These are phyloP conservation scores for Termitomyces eurrhizus DNA, from an alignment of 768 basidiomycete species.

Conservation along the genomic window DNA sequence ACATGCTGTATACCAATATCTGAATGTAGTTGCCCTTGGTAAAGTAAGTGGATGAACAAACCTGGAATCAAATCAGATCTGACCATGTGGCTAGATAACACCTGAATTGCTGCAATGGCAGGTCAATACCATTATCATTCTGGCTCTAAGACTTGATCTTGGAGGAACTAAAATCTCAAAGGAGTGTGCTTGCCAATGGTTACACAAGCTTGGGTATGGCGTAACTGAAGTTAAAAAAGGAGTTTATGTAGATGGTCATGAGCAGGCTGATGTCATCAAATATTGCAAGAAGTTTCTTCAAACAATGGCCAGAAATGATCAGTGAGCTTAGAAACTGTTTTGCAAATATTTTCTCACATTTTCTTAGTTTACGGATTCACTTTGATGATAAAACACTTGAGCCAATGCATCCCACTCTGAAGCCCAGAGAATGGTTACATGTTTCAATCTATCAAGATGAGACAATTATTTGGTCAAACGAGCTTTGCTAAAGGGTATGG, in stretches of 20 bases:
- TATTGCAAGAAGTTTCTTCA: slow-evolving; percentile 16
- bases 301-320: slow-evolving; percentile 1
- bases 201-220: slow-evolving; percentile 8
- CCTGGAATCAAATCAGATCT: no score
- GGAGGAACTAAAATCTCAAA: neutral
- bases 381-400: slow-evolving; percentile 2
- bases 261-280: slow-evolving; percentile 24
- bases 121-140: neutral
- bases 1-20: neutral
- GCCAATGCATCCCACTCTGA: neutral
- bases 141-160: slow-evolving; percentile 2
- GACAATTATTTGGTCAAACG: slow-evolving; percentile 2
- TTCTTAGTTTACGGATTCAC: neutral
- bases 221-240: slow-evolving; percentile 17
- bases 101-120: neutral
- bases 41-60: no score
- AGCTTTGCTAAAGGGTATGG: neutral
- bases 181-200: slow-evolving; percentile 1
- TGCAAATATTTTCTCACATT: no score
- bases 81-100: neutral
- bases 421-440: neutral
- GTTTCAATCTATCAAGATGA: slow-evolving; percentile 1
- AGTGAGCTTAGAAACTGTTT: no score
- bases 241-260: slow-evolving; percentile 26
- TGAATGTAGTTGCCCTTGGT: neutral